Conservation (phyloP, 2,329 filamentous ascomycete species). For the Dothiorella sarmentorum region DNA sequence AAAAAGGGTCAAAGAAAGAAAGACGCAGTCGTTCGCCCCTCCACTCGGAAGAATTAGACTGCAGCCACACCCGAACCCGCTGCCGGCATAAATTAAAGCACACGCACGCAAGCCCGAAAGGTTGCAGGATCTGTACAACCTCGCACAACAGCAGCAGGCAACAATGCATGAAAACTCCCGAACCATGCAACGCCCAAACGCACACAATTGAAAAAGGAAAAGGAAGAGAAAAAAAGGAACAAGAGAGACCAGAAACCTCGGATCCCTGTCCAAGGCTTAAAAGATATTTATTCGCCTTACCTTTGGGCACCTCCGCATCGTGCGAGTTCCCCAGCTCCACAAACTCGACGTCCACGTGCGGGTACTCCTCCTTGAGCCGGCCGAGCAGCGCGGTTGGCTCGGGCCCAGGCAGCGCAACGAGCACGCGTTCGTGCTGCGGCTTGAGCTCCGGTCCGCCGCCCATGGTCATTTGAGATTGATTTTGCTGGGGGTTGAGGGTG, state of each 20-base stretch:
- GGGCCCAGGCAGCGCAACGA: constrained; percentile 43
- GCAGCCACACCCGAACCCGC: not conserved
- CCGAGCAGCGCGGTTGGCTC: constrained; percentile 26
- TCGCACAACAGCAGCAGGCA: not conserved
- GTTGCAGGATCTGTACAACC: constrained; percentile 6
- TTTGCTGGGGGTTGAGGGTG: not conserved
- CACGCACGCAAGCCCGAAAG: too few species aligned
- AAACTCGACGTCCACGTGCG: constrained; percentile 32
- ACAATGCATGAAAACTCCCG: too few species aligned
- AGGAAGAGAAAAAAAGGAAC: not conserved
- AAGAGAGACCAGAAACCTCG: too few species aligned
- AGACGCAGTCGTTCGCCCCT: too few species aligned
- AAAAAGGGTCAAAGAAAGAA: not conserved
- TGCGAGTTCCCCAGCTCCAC: not conserved
- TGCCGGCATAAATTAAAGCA: too few species aligned
- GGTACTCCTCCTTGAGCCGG: constrained; percentile 30
- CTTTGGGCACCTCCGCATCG: not conserved
- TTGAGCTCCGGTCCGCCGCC: constrained; percentile 40
- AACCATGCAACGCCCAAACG: too few species aligned
- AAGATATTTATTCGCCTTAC: too few species aligned
- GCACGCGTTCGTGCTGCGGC: constrained; percentile 36
- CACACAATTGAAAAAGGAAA: not conserved
- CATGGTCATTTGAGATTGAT: constrained; percentile 28
- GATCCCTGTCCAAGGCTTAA: too few species aligned
- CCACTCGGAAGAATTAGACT: not conserved